Conservation (phyloP, 768 basidiomycete species). For the Boletellus ananas region DNA sequence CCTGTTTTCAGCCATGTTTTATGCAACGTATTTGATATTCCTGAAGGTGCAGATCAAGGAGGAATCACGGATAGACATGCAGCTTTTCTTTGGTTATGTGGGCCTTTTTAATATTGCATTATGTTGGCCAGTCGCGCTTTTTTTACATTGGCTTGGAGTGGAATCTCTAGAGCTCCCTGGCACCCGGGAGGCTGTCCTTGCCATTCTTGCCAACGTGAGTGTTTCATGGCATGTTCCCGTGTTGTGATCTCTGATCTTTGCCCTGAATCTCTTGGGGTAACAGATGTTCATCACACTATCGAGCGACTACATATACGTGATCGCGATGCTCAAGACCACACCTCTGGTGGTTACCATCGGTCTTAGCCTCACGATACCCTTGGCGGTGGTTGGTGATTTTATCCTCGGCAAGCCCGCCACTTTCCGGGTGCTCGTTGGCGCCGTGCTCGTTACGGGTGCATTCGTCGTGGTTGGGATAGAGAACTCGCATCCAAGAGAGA, state of each 20-base stretch:
- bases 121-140: conserved; percentile 72
- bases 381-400: conserved; percentile 82
- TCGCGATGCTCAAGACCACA: conserved; percentile 96
- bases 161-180: conserved; percentile 75
- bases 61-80: conserved; percentile 88
- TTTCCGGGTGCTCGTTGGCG: conserved; percentile 66
- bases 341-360: conserved; percentile 92
- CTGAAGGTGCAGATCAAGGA: conserved; percentile 82
- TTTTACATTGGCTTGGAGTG: conserved; percentile 68
- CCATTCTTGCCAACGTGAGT: conserved; percentile 55
- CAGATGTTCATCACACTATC: conserved; percentile 82
- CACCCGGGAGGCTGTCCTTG: conserved; percentile 43
- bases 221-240: background rate
- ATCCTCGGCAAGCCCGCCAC: conserved; percentile 56
- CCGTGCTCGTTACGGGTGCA: conserved; percentile 66
- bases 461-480: conserved; percentile 73
- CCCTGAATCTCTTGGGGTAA: background rate
- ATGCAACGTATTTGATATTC: conserved; percentile 83
- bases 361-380: conserved; percentile 87
- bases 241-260: background rate
- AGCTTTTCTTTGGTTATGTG: conserved; percentile 92
- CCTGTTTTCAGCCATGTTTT: conserved; percentile 81
- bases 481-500: conserved; percentile 42
- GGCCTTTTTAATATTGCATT: conserved; percentile 78
- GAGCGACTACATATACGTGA: conserved; percentile 81